Evolutionary conservation across 148 eudicot genomes (phyloP).

Genomic region (Dianthus caryophyllus): DNA sequence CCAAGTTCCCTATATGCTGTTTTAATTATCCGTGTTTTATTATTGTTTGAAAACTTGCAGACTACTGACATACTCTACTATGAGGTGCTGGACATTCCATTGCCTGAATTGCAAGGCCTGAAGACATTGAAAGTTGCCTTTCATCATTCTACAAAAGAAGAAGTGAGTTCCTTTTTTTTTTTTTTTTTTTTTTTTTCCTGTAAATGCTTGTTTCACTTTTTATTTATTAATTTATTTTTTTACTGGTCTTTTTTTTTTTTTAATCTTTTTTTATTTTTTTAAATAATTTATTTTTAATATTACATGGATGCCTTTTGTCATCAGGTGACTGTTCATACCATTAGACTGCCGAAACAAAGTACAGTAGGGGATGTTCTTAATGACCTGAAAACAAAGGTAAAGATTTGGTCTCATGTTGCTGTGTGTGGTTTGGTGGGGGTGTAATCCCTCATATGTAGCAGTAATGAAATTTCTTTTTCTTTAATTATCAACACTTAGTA

Average conservation of each 20-base stretch:
- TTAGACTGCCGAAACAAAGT: slow-evolving; percentile 78
- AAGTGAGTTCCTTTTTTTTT: slow-evolving; percentile 35
- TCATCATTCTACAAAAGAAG: slow-evolving; percentile 71
- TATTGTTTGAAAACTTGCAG: slow-evolving; percentile 26
- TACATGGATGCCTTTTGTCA: slow-evolving; percentile 11
- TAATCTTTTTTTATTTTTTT: too few relatives aligned
- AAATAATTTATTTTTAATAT: background rate
- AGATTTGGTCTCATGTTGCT: slow-evolving; percentile 11
- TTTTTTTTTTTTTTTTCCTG: too few relatives aligned
- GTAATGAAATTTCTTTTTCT: background rate
- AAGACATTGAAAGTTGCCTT: slow-evolving; percentile 81
- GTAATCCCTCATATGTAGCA: background rate
- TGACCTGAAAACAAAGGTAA: slow-evolving; percentile 69
- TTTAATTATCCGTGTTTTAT: background rate
- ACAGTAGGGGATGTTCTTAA: slow-evolving; percentile 79
- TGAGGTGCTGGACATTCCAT: slow-evolving; percentile 79
- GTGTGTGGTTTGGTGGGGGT: background rate
- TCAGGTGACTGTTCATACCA: slow-evolving; percentile 56
- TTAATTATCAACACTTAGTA: background rate
- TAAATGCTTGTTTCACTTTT: background rate
- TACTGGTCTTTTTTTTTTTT: too few relatives aligned
- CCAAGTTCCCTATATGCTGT: background rate
- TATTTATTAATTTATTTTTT: too few relatives aligned
- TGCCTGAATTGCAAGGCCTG: slow-evolving; percentile 79
- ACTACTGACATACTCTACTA: slow-evolving; percentile 79